Percentiles rank a stretch among this genome's conserved stretches.
Conservation (phyloP, 2,329 filamentous ascomycete species). For the Fusarium continuum region DNA sequence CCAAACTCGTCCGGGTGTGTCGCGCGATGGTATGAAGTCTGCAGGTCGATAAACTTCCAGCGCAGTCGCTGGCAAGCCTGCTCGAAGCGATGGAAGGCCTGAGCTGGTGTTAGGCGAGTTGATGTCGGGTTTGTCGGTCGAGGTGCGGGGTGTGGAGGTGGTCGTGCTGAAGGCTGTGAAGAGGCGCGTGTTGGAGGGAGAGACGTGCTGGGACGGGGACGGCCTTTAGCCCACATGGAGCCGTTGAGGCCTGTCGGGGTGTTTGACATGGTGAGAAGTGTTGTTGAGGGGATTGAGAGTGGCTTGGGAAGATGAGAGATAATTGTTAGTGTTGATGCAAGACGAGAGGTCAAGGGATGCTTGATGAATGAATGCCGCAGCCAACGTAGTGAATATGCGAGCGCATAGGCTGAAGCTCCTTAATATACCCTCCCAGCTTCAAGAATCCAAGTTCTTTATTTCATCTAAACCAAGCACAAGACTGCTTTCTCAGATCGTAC, state of each 20-base stretch:
- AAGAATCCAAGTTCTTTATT: neutral
- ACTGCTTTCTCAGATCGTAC: neutral
- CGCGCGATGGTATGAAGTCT: slow-evolving; percentile 64
- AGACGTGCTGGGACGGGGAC: slow-evolving; percentile 3
- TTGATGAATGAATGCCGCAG: neutral
- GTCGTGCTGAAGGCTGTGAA: slow-evolving; percentile 26
- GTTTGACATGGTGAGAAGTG: slow-evolving; percentile 23
- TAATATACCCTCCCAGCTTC: neutral
- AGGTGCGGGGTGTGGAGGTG: slow-evolving; percentile 1
- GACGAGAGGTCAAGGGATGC: neutral
- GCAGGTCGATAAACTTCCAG: slow-evolving; percentile 71
- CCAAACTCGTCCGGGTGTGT: slow-evolving; percentile 49
- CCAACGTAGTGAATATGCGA: neutral
- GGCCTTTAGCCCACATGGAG: slow-evolving; percentile 42
- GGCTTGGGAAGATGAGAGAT: neutral
- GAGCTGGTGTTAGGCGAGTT: slow-evolving; percentile 42
- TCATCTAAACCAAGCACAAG: neutral
- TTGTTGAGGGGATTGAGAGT: neutral
- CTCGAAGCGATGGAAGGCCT: slow-evolving; percentile 65
- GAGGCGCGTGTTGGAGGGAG: slow-evolving; percentile 5
- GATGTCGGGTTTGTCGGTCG: slow-evolving; percentile 7
- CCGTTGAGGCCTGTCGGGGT: slow-evolving; percentile 25
- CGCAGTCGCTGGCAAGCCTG: slow-evolving; percentile 68
- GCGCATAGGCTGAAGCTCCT: neutral
- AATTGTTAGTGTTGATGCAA: neutral